These are phyloP conservation scores for Akebia trifoliata DNA, from an alignment of 164 flowering plant genomes.

Conservation along the genomic window DNA sequence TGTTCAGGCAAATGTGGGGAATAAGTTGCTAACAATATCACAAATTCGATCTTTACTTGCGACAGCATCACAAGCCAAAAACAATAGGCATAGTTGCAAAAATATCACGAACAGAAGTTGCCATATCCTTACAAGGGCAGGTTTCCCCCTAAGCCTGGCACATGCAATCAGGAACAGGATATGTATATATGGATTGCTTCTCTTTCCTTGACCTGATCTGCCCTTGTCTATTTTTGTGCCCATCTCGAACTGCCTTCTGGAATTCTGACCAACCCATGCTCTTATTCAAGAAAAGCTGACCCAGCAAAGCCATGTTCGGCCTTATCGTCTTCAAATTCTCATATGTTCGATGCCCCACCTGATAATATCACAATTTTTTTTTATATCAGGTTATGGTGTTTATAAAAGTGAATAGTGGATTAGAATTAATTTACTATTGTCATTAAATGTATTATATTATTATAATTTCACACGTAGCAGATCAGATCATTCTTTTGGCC, in stretches of 20 bases:
- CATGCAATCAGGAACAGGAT: slow-evolving; percentile 97
- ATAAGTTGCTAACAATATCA: no score
- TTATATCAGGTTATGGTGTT: background rate
- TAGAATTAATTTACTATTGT: background rate
- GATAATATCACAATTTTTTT: slow-evolving; percentile 16
- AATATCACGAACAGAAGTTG: slow-evolving; percentile 5
- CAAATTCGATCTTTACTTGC: no score
- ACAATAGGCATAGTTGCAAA: slow-evolving; percentile 2
- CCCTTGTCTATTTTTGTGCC: slow-evolving; percentile 81
- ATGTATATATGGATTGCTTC: slow-evolving; percentile 82
- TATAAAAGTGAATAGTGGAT: background rate
- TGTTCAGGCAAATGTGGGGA: no score
- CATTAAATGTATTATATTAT: no score
- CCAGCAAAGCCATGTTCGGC: slow-evolving; percentile 91
- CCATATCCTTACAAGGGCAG: background rate
- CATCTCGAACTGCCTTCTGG: slow-evolving; percentile 58
- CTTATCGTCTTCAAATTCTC: slow-evolving; percentile 78
- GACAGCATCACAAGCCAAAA: slow-evolving; percentile 23
- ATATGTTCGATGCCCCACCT: slow-evolving; percentile 89
- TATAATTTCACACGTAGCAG: no score
- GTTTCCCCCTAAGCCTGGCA: slow-evolving; percentile 38
- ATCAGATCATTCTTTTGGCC: no score
- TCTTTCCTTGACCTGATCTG: slow-evolving; percentile 60
- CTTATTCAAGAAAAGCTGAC: slow-evolving; percentile 83
- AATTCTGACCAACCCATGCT: slow-evolving; percentile 81